Evolutionary conservation across 2,329 filamentous ascomycete species (phyloP), one percentile per base, ranked within the genome.

Genomic region (Hawksworthiomyces lignivorus): DNA sequence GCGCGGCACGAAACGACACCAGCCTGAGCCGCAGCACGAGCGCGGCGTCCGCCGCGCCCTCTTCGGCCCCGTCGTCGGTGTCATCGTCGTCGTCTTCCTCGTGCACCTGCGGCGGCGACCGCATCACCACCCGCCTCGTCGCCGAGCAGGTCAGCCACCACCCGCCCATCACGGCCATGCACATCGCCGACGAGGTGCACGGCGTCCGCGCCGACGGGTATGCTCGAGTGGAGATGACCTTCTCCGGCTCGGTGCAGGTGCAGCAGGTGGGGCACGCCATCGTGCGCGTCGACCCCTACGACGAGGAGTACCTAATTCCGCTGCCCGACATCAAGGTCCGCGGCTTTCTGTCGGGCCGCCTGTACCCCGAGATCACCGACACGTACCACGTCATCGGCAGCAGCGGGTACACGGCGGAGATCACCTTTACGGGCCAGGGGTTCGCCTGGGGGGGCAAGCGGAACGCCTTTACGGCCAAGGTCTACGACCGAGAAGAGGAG

Each of bases 71-170:
- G 8, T 26, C 24, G 8, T 26, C 24, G 24, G 40, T 32, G 1
- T 31, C 36, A 5, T 39, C 35, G 17, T 34, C 37, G 12, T 31
- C 28, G 4, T 33, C 22, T 14, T 30, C 36, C 12, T 38, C 41
- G 32, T 42, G 30, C 14, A 7, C 22, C 24, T 40, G 20, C 21
- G 36, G 24, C 19, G 15, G 19, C 35, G 11, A 29, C 18, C 20
- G 15, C 37, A 47, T 52, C 11, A 58, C 55, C 0, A 62, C 56
- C 6, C 46, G 51, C 4, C 54, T 65, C 17, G 55, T 64, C 5
- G 60, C 69, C 22, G 70, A 74, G 54, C 70, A 74, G 52, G 70
- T 74, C 46, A 68, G 64, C 49, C 70, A 74, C 46, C 70, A 74
- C 52, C 70, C 70, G 19, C 70, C 70, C 15, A 70, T 73, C 32